Base-by-base conservation (phyloP, 1,284 basidiomycete species). In the Boletus albobrunnescens region DNA sequence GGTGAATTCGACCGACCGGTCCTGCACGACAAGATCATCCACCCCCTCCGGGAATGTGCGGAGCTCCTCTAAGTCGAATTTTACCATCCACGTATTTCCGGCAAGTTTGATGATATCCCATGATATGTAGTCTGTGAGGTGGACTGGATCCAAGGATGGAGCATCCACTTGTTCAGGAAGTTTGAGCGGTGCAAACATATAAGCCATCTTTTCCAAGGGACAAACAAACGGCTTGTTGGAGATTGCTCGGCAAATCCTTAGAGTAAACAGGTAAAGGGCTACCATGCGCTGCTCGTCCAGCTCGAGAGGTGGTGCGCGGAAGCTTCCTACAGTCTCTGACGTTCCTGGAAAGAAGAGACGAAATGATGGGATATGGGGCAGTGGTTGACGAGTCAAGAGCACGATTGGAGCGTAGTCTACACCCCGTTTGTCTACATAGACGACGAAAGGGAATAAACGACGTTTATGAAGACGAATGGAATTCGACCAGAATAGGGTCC, bases 1-100 rank as follows among this genome's bases (percentile, higher is more conserved):
- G 2, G 86, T 89, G 57, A 84, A 88, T 61, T 91, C 87, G n/a
- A 79, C 76, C 68, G 73, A 75, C 47, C 86, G 72, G 59, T 90
- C 88, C 62, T 87, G 82, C 27, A 92, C 69, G 19, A 91, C 68
- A 20, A 81, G 78, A 54, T 88, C 84, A 45, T 72, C 59, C 9
- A 82, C 61, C 46, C 74, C 76, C 19, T 67, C 46, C 11, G 55
- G 57, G n/a, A 79, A 59, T 3, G 67, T 64, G 48, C 73, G 69
- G 11, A 71, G 42, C 20, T 70, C 64, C 16, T 71, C 68, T 33
- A 66, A 65, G 37, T 73, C 70, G 22, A 91, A 69, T 4, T 76
- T 72, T 10, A 71, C 67, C 28, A 74, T 73, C 69, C 75, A 81
- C 10, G 73, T 67, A 33, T 70, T 67, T 10, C 74, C 78, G 5